Evolutionary conservation across 1,139 yeast species (phyloP), one percentile per base, ranked within the genome.

Genomic region (Hansenula anomala): DNA sequence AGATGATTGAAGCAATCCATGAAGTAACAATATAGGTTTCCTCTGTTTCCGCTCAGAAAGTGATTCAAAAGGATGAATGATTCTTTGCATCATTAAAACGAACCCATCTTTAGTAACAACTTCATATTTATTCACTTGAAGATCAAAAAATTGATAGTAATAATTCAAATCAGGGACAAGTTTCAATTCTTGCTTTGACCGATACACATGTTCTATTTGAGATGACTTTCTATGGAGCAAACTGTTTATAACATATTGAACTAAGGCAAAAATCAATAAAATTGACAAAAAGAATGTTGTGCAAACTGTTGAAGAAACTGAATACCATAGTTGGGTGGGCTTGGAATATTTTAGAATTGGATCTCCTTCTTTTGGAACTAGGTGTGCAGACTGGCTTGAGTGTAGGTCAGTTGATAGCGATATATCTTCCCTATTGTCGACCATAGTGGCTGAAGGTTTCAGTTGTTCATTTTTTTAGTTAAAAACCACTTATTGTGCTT

Each of bases 1-100:
- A 0, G 94, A 79, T 23, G 95, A 82, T 52, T 89, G 95, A 47
- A 92, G 64, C 16, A 92, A 68, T 0, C 98, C 98, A 53, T 92
- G 98, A 20, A 90, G 69, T 47, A 87, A 62, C 23, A 92, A 64
- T 1, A 90, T 64, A 0, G 97, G 97, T 44, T 66, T 68, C 40
- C 62, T 58, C 16, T 33, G 50, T 28, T 39, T 49, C 19, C 72
- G 52, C 3, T 58, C 52, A 3, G 49, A 57, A 0, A 49, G 53
- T 1, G 66, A 33, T 37, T 70, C 76, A 7, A 59, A 59, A 2
- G 61, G 81, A 46, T 80, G 76, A 10, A 79, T 60, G 13, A 87
- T 59, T 36, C 86, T 76, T 55, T 87, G 83, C 35, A 90, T 58
- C 0, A 71, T 68, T 20, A 92, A 62, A 2, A 76, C 66, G 57